phyloP scores from a whole-genome alignment of 768 basidiomycete species.

The Cystofilobasidium bisporidii region DNA sequence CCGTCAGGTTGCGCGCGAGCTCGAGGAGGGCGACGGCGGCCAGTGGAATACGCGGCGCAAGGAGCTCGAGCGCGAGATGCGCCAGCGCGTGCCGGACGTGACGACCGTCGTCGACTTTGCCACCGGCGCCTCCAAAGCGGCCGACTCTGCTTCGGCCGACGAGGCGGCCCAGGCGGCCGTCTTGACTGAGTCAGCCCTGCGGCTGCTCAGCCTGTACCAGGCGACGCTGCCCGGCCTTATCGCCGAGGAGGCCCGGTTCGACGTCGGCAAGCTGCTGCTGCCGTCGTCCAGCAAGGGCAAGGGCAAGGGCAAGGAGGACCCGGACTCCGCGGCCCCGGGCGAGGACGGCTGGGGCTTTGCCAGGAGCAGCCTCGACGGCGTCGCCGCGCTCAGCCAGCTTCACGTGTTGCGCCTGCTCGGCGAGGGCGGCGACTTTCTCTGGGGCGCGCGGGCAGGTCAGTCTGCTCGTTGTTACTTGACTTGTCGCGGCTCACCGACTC shows the following conservation, averaged over 20 bases:
- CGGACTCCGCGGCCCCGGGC: conserved; percentile 33
- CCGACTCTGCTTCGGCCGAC: conserved; percentile 42
- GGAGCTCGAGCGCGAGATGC: conserved; percentile 66
- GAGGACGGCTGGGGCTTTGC: conserved; percentile 42
- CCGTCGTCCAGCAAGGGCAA: conserved; percentile 37
- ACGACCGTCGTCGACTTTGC: conserved; percentile 75
- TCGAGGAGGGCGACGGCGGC: conserved; percentile 58
- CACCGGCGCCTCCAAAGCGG: conserved; percentile 46
- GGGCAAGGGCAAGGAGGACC: conserved; percentile 36
- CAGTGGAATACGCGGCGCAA: conserved; percentile 59
- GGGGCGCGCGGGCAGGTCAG: conserved; percentile 64
- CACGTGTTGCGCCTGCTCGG: conserved; percentile 67
- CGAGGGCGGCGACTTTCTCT: conserved; percentile 67
- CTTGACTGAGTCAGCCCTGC: conserved; percentile 66
- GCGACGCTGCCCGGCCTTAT: conserved; percentile 61
- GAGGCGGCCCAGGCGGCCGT: conserved; percentile 41
- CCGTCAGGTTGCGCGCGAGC: conserved; percentile 45
- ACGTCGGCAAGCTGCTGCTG: conserved; percentile 66
- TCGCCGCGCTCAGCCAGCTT: conserved; percentile 58
- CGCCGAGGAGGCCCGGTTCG: conserved; percentile 64
- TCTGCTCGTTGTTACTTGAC: conserved; percentile 3
- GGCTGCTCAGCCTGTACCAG: conserved; percentile 79
- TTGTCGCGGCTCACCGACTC: too few species aligned
- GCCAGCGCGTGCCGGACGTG: conserved; percentile 72
- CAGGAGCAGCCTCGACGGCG: conserved; percentile 39